Evolutionary conservation across 73 alveolate genomes (phyloP), one percentile per base, ranked within the genome.

Genomic region (Blepharisma japonicum): DNA sequence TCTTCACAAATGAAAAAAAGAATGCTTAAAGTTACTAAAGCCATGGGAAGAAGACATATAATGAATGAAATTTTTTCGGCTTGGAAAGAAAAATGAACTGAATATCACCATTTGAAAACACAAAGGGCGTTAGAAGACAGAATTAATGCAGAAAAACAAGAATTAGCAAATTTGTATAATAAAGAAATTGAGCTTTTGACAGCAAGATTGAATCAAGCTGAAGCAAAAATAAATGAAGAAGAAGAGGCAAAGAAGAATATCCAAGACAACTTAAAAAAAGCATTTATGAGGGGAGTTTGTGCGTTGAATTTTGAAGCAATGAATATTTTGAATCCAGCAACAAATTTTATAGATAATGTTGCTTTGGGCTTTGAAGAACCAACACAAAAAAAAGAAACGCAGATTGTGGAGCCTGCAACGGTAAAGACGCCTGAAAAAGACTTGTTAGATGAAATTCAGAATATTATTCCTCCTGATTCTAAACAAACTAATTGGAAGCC

Each of bases 221-320:
- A 91, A 77, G 23, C 61, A 23, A 77, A 78, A 23, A 89, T 94
- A 32, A 95, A 91, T 68, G 83, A 87, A 54, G 92, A 88, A 55
- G 87, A 89, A 49, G 92, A 83, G 68, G 77, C 89, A 25, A 93
- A 90, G 84, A 82, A 83, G 4, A 84, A 77, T 82, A 95, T 95
- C 86, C 91, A 93, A 79, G 99, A 93, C 68, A 93, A 95, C 81
- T 87, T 96, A 78, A 95, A 96, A 90, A 95, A 93, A 86, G 99
- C 98, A 3, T 92, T 96, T 86, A 95, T 96, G 99, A 96, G 98
- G 71, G 99, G 99, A 68, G 98, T 96, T 48, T 95, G 98, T 89
- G 98, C 99, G 3, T 71, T 96, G 87, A 96, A 96, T 82, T 93
- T 96, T 86, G 99, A 96, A 77, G 99, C 99, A 5, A 96, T 96